These are phyloP conservation scores for Begonia peltatifolia DNA, from an alignment of 306 rosid species.

Conservation along the genomic window DNA sequence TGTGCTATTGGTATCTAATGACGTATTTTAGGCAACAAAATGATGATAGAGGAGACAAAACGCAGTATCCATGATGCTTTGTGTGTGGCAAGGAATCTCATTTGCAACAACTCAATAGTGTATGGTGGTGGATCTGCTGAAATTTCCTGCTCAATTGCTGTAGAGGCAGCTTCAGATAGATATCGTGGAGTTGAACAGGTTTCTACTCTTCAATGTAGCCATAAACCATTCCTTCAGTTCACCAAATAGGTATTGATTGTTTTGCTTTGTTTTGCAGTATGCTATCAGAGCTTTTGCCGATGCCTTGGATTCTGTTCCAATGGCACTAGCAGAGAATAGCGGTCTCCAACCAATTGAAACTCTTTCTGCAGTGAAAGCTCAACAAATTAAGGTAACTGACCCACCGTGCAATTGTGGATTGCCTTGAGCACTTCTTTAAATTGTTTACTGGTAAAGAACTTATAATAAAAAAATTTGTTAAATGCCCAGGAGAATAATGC, in stretches of 20 bases:
- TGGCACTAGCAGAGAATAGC: constrained; percentile 99
- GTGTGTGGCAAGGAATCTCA: constrained; percentile 96
- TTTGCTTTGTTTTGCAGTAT: constrained; percentile 41
- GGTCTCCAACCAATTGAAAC: constrained; percentile 98
- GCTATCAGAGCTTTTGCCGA: constrained; percentile 94
- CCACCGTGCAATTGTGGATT: not conserved
- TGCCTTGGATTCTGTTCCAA: constrained; percentile 77
- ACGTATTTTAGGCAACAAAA: constrained; percentile 63
- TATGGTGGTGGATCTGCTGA: constrained; percentile 99
- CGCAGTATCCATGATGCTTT: constrained; percentile 92
- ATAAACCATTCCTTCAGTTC: not conserved
- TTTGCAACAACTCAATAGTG: constrained; percentile 87
- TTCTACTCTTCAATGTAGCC: constrained; percentile 7
- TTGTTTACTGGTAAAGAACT: no score
- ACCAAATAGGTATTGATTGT: not conserved
- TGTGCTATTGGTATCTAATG: constrained; percentile 5
- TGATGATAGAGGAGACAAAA: constrained; percentile 97
- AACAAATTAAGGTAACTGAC: constrained; percentile 67
- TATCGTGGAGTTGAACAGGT: constrained; percentile 97
- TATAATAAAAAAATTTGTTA: no score
- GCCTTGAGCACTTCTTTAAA: not conserved
- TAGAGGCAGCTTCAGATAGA: constrained; percentile 86
- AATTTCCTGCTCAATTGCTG: constrained; percentile 75
- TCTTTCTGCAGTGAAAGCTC: constrained; percentile 77
- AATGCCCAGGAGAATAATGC: constrained; percentile 61